phyloP scores from a whole-genome alignment of 129 eudicot genomes.

The Escallonia herrerae region DNA sequence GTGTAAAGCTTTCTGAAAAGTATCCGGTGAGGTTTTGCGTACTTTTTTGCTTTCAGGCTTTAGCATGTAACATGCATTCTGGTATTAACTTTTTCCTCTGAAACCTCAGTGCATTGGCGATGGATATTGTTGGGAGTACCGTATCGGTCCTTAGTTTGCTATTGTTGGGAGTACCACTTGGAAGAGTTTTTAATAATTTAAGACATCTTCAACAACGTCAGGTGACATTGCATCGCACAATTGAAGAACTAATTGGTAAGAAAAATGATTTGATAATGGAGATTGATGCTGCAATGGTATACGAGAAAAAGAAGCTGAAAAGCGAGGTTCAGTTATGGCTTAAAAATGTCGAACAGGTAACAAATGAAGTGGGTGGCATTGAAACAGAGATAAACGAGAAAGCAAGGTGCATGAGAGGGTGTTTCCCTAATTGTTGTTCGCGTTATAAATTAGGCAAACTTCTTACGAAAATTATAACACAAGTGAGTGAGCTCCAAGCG shows the following conservation, averaged over 20 bases:
- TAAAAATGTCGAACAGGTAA: constrained; percentile 27
- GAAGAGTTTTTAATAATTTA: constrained; percentile 16
- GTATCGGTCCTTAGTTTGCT: constrained; percentile 17
- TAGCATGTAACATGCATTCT: too few relatives aligned
- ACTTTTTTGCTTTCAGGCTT: too few relatives aligned
- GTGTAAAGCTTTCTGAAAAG: too few relatives aligned
- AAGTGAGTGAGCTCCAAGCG: constrained; percentile 21
- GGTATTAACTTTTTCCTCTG: too few relatives aligned
- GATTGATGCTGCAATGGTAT: constrained; percentile 13
- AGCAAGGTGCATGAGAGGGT: constrained; percentile 19
- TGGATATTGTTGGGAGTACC: constrained; percentile 32
- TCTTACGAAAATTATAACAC: constrained; percentile 24
- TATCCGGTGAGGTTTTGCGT: too few relatives aligned
- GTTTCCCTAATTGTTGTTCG: constrained; percentile 28
- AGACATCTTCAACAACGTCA: constrained; percentile 14
- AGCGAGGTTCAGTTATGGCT: constrained; percentile 32
- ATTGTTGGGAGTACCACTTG: constrained; percentile 28
- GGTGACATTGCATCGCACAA: constrained; percentile 10
- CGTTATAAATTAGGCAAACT: constrained; percentile 29
- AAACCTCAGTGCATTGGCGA: constrained; percentile 16
- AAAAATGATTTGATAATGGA: constrained; percentile 25
- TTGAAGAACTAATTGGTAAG: constrained; percentile 25
- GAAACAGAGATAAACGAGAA: constrained; percentile 12
- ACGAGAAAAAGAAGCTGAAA: constrained; percentile 28
- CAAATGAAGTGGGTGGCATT: constrained; percentile 22